These are phyloP conservation scores for Teratosphaeria nubilosa DNA, from an alignment of 2,329 filamentous ascomycete species.

Conservation along the genomic window DNA sequence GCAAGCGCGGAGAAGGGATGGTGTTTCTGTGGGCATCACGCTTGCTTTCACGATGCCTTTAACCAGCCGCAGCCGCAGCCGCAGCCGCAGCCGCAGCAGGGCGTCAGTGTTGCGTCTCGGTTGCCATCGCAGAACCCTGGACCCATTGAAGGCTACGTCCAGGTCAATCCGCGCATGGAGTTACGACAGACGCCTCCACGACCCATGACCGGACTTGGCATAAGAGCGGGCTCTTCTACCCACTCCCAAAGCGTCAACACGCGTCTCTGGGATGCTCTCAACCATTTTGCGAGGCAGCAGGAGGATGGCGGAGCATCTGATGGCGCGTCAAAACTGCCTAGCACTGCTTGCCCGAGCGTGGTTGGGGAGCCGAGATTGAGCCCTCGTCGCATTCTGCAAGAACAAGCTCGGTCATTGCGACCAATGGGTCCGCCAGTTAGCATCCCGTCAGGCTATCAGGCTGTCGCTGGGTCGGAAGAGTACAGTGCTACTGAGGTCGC, in stretches of 20 bases:
- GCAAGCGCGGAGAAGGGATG: slow-evolving; percentile 26
- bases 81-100: slow-evolving; percentile 2
- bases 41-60: slow-evolving; percentile 40
- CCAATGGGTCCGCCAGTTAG: slow-evolving; percentile 21
- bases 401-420: slow-evolving; percentile 2
- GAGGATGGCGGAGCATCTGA: slow-evolving; percentile 15
- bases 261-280: slow-evolving; percentile 25
- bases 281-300: slow-evolving; percentile 25
- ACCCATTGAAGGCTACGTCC: not conserved
- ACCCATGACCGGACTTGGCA: slow-evolving; percentile 16
- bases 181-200: not conserved
- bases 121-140: not conserved
- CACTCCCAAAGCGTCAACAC: slow-evolving; percentile 21
- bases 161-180: slow-evolving; percentile 4
- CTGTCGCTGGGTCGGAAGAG: slow-evolving; percentile 25
- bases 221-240: slow-evolving; percentile 11
- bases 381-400: slow-evolving; percentile 8
- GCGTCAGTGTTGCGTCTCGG: not conserved
- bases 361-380: slow-evolving; percentile 13
- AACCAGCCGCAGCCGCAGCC: slow-evolving; percentile 3
- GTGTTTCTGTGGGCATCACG: slow-evolving; percentile 49
- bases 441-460: slow-evolving; percentile 12
- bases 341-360: slow-evolving; percentile 24
- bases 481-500: slow-evolving; percentile 39
- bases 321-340: slow-evolving; percentile 15